Conservation (phyloP, 73 alveolate genomes). For the Strombidium stylifer region DNA sequence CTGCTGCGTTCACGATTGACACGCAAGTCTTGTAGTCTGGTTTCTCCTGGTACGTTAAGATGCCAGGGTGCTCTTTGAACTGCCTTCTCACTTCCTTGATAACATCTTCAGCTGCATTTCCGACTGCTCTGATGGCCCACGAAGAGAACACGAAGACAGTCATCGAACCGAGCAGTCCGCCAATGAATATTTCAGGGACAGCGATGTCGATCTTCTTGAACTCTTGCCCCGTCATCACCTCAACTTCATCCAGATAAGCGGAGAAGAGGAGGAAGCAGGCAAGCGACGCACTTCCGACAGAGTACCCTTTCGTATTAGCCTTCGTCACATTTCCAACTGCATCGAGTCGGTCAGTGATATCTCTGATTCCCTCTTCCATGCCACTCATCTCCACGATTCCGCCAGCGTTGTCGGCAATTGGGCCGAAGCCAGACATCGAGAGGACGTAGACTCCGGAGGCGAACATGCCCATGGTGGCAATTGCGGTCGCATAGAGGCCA, state of each 20-base stretch:
- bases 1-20: conserved; percentile 72
- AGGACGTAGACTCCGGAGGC: conserved; percentile 83
- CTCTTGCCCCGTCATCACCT: conserved; percentile 45
- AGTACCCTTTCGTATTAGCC: conserved; percentile 91
- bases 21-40: conserved; percentile 77
- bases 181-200: conserved; percentile 74
- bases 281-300: conserved; percentile 88
- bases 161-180: conserved; percentile 75
- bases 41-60: conserved; percentile 61
- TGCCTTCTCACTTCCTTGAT: conserved; percentile 80
- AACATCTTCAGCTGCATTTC: conserved; percentile 82
- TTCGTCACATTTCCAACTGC: conserved; percentile 95
- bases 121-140: conserved; percentile 84
- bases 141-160: conserved; percentile 76
- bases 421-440: conserved; percentile 94
- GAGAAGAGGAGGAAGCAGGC: conserved; percentile 81
- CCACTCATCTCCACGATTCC: conserved; percentile 78
- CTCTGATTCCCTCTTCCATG: conserved; percentile 63
- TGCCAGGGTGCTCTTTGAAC: conserved; percentile 79
- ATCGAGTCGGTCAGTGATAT: conserved; percentile 88
- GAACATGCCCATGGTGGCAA: conserved; percentile 95
- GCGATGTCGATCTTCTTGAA: conserved; percentile 69
- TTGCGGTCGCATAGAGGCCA: conserved; percentile 92
- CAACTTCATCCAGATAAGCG: conserved; percentile 89
- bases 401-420: conserved; percentile 93